Base-by-base conservation (phyloP, 352 stramenopile genomes). In the Phytophthora aleatoria region DNA sequence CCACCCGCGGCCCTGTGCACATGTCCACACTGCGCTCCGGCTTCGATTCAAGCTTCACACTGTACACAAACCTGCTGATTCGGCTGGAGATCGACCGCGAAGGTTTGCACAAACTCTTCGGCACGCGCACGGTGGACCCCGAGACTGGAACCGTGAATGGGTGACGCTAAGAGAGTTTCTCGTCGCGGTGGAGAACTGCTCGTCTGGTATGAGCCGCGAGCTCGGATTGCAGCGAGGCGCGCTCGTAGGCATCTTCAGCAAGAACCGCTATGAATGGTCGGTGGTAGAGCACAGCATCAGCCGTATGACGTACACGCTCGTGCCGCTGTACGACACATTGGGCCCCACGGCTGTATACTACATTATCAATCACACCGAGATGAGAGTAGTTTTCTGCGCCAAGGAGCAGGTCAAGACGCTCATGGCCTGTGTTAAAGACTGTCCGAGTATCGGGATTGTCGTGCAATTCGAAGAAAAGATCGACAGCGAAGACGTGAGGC, bases 281-380 rank as follows among this genome's bases (percentile, higher is more conserved):
- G 54, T 91, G 2, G 81, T 90, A 8, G 85, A 94, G 67, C 82
- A 88, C 66, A 74, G 64, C n/a, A 81, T 65, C 50, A 92, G 86
- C 42, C 79, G 85, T 71, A 90, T 90, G 79, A 73, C 75, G 43
- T 92, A 81, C 70, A 71, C 79, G 47, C 71, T 91, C 27, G 81
- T 92, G 50, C 85, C 87, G 33, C 69, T 95, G 12, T 94, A 94
- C 67, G 85, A 95, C 61, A 95, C 85, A 16, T 72, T 95, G 2
- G 87, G 85, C 3, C 76, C 84, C 1, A 74, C 67, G 3, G 82
- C 82, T 11, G 78, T 95, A 50, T 81, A 81, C 41, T 92, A 81
- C 65, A 92, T 38, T 35, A 76, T 91, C 67, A 91, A 90, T 69
- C 83, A 94, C 49, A 90, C 87, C 3, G 73, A 90, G 57, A 88